These are phyloP conservation scores for Exophiala calicioides DNA, from an alignment of 2,329 filamentous ascomycete genomes.

Conservation along the genomic window DNA sequence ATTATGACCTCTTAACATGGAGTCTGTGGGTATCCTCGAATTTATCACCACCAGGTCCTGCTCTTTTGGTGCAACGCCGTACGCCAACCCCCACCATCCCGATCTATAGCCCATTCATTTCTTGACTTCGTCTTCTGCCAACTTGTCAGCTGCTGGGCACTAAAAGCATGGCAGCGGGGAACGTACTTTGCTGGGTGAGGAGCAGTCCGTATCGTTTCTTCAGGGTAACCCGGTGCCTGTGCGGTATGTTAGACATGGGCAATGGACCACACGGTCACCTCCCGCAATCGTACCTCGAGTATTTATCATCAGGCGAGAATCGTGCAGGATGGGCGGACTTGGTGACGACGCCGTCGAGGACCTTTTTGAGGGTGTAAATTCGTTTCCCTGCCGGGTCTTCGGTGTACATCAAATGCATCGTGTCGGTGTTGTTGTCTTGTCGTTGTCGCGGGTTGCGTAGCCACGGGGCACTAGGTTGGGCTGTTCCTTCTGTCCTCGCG, in stretches of 20 bases:
- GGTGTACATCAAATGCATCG: conserved; percentile 82
- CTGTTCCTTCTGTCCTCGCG: neutral
- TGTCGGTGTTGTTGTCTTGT: neutral
- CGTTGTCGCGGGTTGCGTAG: neutral
- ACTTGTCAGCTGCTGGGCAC: conserved; percentile 19
- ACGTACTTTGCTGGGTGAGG: conserved; percentile 72
- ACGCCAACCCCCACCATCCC: neutral
- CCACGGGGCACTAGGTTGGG: too few relatives aligned
- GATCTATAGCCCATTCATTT: conserved; percentile 28
- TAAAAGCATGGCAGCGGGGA: conserved; percentile 1
- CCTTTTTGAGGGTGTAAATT: conserved; percentile 81
- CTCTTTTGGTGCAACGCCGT: conserved; percentile 2
- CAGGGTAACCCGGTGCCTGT: conserved; percentile 84
- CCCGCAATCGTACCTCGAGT: conserved; percentile 65
- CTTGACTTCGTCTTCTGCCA: conserved; percentile 37
- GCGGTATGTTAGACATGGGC: conserved; percentile 1
- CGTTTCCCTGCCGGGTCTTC: conserved; percentile 78
- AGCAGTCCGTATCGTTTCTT: conserved; percentile 92
- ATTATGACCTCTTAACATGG: too few relatives aligned
- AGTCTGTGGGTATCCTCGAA: too few relatives aligned
- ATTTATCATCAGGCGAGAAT: conserved; percentile 98
- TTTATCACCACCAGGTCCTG: too few relatives aligned
- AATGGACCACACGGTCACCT: neutral
- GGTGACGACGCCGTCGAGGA: conserved; percentile 73
- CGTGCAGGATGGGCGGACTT: conserved; percentile 94